Conservation (phyloP, 805 yeast genomes). For the Saccharomycopsis oosterbeekiorum region DNA sequence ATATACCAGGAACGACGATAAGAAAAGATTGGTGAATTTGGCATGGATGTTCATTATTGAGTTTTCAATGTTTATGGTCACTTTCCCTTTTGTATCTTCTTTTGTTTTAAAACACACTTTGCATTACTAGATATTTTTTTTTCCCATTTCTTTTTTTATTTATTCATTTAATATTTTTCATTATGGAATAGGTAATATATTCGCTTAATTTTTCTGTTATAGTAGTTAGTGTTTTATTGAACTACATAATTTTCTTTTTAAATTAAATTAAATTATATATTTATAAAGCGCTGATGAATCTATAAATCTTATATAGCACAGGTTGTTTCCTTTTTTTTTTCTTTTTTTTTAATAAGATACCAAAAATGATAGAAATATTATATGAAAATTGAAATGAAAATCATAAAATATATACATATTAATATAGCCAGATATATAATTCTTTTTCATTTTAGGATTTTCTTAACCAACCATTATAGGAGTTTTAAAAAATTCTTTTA, state of each 20-base stretch:
- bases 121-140: background rate
- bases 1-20: conserved; percentile 23
- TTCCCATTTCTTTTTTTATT: background rate
- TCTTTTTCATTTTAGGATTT: background rate
- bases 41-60: conserved; percentile 6
- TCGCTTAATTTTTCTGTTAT: background rate
- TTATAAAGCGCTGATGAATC: background rate
- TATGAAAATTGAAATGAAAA: background rate
- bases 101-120: conserved; percentile 4
- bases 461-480: background rate
- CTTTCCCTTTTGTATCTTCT: conserved; percentile 9
- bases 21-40: conserved; percentile 1
- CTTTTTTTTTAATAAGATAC: background rate
- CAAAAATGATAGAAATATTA: background rate
- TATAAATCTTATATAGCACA: background rate
- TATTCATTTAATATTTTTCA: background rate
- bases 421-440: conserved; percentile 7
- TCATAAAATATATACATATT: background rate
- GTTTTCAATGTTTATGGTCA: conserved; percentile 4
- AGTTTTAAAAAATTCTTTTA: conserved; percentile 53
- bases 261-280: background rate
- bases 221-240: background rate
- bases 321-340: background rate
- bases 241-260: background rate
- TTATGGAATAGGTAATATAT: background rate